phyloP scores from a whole-genome alignment of 371 early-diverging fungal genomes.

The Batkoa obscura region DNA sequence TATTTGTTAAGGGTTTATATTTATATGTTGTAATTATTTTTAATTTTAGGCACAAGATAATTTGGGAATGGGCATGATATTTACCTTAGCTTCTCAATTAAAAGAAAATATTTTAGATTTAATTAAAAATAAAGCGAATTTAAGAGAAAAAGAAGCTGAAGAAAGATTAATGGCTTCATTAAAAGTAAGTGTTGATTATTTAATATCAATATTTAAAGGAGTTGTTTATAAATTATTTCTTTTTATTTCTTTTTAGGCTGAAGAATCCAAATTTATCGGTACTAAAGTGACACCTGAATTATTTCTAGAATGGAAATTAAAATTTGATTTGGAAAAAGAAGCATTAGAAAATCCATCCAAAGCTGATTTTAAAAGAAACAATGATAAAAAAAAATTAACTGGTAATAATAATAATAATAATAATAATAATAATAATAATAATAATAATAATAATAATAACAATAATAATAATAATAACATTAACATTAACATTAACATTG shows the following conservation, averaged over 20 bases:
- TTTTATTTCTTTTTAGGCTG: conserved; percentile 20
- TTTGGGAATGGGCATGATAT: conserved; percentile 85
- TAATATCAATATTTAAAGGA: background rate
- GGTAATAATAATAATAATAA: conserved; percentile 20
- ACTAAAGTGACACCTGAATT: conserved; percentile 61
- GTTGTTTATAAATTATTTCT: background rate
- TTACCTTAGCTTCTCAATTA: conserved; percentile 54
- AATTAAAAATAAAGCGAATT: conserved; percentile 27
- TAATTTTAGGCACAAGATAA: conserved; percentile 38
- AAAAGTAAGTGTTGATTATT: conserved; percentile 19
- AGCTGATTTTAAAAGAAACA: conserved; percentile 16
- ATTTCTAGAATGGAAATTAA: conserved; percentile 60
- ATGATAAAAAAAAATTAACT: conserved; percentile 29
- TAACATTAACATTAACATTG: background rate
- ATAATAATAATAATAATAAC: background rate
- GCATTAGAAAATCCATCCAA: conserved; percentile 18
- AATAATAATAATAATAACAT: too few species aligned
- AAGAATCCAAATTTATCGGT: conserved; percentile 57
- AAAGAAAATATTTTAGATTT: conserved; percentile 53
- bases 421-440: too few species aligned
- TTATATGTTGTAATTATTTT: background rate
- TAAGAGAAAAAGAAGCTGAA: conserved; percentile 26
- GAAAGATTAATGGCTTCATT: conserved; percentile 42
- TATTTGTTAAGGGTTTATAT: too few species aligned
- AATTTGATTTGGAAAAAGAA: conserved; percentile 55